Percentiles rank a stretch among this genome's conserved stretches.
These are phyloP conservation scores for Brassica rapa DNA, from an alignment of 345 rosid genomes.

Conservation along the genomic window DNA sequence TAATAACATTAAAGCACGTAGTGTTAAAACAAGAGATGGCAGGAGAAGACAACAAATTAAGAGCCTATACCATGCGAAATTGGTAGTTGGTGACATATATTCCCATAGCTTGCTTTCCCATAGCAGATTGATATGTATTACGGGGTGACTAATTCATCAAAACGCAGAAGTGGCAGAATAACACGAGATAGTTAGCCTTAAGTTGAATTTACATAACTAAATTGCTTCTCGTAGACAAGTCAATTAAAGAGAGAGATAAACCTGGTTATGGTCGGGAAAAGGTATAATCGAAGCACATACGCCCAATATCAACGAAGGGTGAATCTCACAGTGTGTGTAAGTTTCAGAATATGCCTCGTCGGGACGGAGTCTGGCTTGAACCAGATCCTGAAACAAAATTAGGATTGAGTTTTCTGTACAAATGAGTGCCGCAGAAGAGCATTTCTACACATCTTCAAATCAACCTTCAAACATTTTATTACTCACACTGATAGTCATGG, in stretches of 20 bases:
- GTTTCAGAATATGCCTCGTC: constrained; percentile 83
- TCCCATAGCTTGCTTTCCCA: constrained; percentile 99
- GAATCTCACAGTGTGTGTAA: constrained; percentile 98
- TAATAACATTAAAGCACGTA: constrained; percentile 2
- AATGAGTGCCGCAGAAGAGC: neutral
- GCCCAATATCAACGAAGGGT: constrained; percentile 93
- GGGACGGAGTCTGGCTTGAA: constrained; percentile 76
- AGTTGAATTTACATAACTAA: neutral
- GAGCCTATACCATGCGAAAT: constrained; percentile 76
- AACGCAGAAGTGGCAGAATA: constrained; percentile 7
- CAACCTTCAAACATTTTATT: constrained; percentile 1
- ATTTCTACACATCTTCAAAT: neutral
- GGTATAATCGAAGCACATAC: constrained; percentile 99
- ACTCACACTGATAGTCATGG: constrained; percentile 97
- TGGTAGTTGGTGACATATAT: constrained; percentile 97
- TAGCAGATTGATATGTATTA: constrained; percentile 98
- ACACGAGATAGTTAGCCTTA: neutral
- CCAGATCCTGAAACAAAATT: constrained; percentile 70
- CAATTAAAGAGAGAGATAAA: constrained; percentile 32
- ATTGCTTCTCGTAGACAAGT: neutral
- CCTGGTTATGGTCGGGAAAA: constrained; percentile 99
- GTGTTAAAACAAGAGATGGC: neutral
- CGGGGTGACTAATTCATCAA: constrained; percentile 76
- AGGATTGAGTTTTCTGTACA: constrained; percentile 17
- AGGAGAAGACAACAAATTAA: neutral